Conservation (phyloP, 345 rosid species). For the Abelmoschus esculentus region DNA sequence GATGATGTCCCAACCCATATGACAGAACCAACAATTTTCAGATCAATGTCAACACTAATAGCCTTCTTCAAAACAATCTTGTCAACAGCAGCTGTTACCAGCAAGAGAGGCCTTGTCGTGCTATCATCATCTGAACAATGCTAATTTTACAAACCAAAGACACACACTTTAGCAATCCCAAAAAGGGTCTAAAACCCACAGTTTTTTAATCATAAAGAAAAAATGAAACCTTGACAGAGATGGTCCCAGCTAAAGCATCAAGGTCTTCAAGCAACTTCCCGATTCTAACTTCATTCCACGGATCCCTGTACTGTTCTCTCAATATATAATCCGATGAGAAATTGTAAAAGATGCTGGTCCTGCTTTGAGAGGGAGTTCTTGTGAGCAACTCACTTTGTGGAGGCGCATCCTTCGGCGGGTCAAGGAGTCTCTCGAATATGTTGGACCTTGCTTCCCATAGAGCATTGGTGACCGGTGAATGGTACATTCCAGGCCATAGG, state of each 20-base stretch:
- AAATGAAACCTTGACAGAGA: slow-evolving; percentile 61
- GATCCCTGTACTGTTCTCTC: slow-evolving; percentile 78
- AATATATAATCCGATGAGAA: slow-evolving; percentile 65
- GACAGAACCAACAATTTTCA: slow-evolving; percentile 61
- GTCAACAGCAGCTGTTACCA: slow-evolving; percentile 92
- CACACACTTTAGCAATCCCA: background rate
- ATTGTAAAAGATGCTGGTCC: slow-evolving; percentile 59
- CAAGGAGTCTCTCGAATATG: slow-evolving; percentile 39
- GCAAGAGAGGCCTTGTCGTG: slow-evolving; percentile 45
- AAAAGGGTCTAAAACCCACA: background rate
- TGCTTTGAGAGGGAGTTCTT: slow-evolving; percentile 54
- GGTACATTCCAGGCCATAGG: slow-evolving; percentile 95
- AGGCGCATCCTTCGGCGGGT: slow-evolving; percentile 13
- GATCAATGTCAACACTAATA: slow-evolving; percentile 46
- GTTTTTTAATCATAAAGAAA: too few relatives aligned
- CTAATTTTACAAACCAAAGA: slow-evolving; percentile 24
- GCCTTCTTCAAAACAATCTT: slow-evolving; percentile 65
- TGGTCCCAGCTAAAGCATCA: slow-evolving; percentile 90
- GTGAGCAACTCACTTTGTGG: slow-evolving; percentile 28
- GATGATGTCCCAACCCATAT: slow-evolving; percentile 87
- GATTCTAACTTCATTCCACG: slow-evolving; percentile 74
- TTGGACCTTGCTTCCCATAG: slow-evolving; percentile 77
- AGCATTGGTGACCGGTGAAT: slow-evolving; percentile 82
- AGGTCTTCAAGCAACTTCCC: slow-evolving; percentile 88
- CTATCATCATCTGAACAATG: slow-evolving; percentile 59